Base-by-base conservation (phyloP, 495 filamentous ascomycete species). In the Xylaria sp. region DNA sequence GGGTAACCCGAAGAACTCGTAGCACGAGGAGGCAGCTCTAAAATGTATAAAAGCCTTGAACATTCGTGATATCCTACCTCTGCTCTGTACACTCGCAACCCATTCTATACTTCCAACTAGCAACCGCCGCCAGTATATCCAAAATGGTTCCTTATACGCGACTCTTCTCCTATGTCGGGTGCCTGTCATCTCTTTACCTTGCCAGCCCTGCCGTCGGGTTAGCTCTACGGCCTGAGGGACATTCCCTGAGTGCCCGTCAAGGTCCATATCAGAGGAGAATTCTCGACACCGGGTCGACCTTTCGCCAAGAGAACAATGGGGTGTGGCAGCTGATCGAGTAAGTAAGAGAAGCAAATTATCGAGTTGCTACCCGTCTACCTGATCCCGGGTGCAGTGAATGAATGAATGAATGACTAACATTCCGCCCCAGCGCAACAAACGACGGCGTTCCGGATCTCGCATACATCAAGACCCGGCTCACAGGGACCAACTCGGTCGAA, bases 271-370 rank as follows among this genome's bases (percentile, higher is more conserved):
- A 33, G 21, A 43, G 26, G 14, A 43, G 65, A 21, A 58, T 68
- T 26, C 52, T 68, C 40, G 65, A 68, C 9, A 58, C 52, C 14
- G 52, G 52, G 7, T 58, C 65, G 24, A 68, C 40, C 5, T 68
- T 68, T 26, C 26, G 29, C 40, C 35, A 68, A 14, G 65, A 68
- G n/a, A 24, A 68, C 17, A 68, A 68, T 24, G 65, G 65, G 8
- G 65, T 68, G 15, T 68, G 65, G 65, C 65, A 68, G 53, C 24
- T 68, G 26, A 68, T 68, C 40, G 65, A 68, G 65, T 68, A 33
- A 68, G 65, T 66, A 26, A n/a, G 17, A 37, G 15, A 37, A 33
- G 17, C 2, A 24, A 31, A 17, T 21, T 52, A 3, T 35, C 3
- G 29, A 19, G 8, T 40, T 37, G 19, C 7, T 21, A n/a, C 4